Conservation (phyloP, 164 flowering plant species). For the Macadamia integrifolia region DNA sequence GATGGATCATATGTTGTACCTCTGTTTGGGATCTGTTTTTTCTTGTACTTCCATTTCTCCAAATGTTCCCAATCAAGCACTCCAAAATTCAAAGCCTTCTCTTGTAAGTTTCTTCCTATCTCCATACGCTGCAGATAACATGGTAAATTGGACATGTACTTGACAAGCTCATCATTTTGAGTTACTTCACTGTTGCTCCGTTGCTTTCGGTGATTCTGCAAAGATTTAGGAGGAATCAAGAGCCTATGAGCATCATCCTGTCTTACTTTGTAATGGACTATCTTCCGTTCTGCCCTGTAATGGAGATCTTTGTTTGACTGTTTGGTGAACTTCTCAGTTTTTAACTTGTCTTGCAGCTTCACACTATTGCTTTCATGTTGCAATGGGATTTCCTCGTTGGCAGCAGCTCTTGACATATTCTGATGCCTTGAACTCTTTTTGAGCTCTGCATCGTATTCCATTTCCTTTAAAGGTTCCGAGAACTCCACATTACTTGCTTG, state of each 20-base stretch:
- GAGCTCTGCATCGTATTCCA: constrained; percentile 26
- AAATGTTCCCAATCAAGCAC: constrained; percentile 82
- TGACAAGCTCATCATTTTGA: constrained; percentile 66
- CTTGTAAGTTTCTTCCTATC: constrained; percentile 40
- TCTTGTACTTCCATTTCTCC: constrained; percentile 61
- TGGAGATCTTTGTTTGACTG: constrained; percentile 16
- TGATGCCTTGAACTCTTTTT: constrained; percentile 22
- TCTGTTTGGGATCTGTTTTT: constrained; percentile 15
- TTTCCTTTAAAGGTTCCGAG: constrained; percentile 8
- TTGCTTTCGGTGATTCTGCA: constrained; percentile 21
- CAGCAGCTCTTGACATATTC: constrained; percentile 16
- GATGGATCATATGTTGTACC: constrained; percentile 14
- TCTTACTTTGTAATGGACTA: constrained; percentile 1
- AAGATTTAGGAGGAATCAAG: constrained; percentile 18
- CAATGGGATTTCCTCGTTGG: constrained; percentile 16
- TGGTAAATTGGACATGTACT: constrained; percentile 83
- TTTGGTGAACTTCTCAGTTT: constrained; percentile 15
- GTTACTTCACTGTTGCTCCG: constrained; percentile 15
- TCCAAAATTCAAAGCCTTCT: constrained; percentile 69
- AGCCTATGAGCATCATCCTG: constrained; percentile 14
- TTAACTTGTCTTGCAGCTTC: constrained; percentile 24
- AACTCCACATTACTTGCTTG: constrained; percentile 2
- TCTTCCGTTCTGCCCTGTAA: constrained; percentile 9
- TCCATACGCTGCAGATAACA: constrained; percentile 54
- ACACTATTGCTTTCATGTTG: constrained; percentile 12